Evolutionary conservation across 108 stramenopile species (phyloP).

Genomic region (Nitzschia palea): DNA sequence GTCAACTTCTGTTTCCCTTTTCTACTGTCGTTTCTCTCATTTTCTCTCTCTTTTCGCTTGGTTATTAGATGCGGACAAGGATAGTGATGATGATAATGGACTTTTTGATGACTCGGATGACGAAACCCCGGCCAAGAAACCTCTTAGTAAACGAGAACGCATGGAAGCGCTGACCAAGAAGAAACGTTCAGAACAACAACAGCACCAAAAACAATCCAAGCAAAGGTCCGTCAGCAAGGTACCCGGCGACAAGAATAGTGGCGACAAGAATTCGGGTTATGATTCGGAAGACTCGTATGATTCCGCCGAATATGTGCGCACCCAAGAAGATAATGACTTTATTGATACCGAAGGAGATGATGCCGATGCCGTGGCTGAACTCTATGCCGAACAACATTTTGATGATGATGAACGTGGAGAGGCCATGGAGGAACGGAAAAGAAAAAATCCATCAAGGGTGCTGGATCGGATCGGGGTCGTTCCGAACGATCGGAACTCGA

Average conservation of each 20-base stretch:
- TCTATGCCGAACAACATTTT: constrained; percentile 89
- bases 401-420: constrained; percentile 83
- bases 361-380: constrained; percentile 79
- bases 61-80: constrained; percentile 41
- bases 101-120: constrained; percentile 68
- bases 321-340: constrained; percentile 87
- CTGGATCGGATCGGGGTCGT: constrained; percentile 49
- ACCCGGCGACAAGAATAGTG: constrained; percentile 1
- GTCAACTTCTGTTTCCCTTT: not conserved
- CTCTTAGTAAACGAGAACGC: constrained; percentile 54
- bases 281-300: constrained; percentile 71
- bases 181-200: constrained; percentile 37
- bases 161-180: constrained; percentile 81
- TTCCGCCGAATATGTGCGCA: constrained; percentile 68
- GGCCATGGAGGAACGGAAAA: constrained; percentile 54
- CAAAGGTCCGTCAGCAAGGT: not conserved
- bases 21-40: not conserved
- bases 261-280: constrained; percentile 44
- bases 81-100: constrained; percentile 50
- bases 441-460: constrained; percentile 45
- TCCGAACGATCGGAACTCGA: constrained; percentile 36
- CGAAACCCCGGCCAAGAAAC: constrained; percentile 9
- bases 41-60: constrained; percentile 9
- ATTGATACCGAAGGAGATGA: constrained; percentile 91
- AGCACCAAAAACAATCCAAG: not conserved